Evolutionary conservation across 1,284 basidiomycete species (phyloP).

Genomic region (Sporisorium reilianum): DNA sequence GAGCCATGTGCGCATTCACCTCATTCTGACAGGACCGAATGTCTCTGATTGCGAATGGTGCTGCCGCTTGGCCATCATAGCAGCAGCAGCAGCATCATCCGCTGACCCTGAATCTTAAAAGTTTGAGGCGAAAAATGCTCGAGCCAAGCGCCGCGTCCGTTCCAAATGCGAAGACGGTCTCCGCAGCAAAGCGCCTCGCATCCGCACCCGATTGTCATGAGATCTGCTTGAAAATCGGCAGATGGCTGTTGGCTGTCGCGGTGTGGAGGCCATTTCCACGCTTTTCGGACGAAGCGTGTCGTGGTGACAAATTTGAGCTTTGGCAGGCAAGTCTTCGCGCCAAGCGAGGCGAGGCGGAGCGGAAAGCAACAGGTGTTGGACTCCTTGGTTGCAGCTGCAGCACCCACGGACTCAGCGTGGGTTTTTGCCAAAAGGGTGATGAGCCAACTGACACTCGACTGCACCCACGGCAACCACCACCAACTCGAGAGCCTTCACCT

Average conservation of each 20-base stretch:
- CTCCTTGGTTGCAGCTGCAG: conserved; percentile 12
- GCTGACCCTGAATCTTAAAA: conserved; percentile 9
- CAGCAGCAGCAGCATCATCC: not conserved
- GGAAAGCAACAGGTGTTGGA: conserved; percentile 25
- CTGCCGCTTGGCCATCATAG: not conserved
- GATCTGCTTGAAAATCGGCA: not conserved
- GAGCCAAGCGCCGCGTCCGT: not conserved
- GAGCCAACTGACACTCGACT: conserved; percentile 16
- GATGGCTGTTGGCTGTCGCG: not conserved
- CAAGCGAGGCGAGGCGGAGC: not conserved
- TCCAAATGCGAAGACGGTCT: not conserved
- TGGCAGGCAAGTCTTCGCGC: not conserved
- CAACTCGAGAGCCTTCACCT: not conserved
- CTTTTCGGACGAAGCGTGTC: conserved; percentile 19
- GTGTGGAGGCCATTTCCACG: conserved; percentile 28
- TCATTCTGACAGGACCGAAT: not conserved
- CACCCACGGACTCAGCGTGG: not conserved
- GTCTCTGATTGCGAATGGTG: too few relatives aligned
- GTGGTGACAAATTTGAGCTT: conserved; percentile 13
- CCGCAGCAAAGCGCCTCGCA: not conserved
- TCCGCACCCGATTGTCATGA: not conserved
- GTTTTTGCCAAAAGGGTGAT: not conserved
- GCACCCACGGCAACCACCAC: too few relatives aligned
- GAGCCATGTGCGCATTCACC: conserved; percentile 2
- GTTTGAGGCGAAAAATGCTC: conserved; percentile 14